These are phyloP conservation scores for Pleoardoris graminearum DNA, from an alignment of 2,329 filamentous ascomycete species.

Conservation along the genomic window DNA sequence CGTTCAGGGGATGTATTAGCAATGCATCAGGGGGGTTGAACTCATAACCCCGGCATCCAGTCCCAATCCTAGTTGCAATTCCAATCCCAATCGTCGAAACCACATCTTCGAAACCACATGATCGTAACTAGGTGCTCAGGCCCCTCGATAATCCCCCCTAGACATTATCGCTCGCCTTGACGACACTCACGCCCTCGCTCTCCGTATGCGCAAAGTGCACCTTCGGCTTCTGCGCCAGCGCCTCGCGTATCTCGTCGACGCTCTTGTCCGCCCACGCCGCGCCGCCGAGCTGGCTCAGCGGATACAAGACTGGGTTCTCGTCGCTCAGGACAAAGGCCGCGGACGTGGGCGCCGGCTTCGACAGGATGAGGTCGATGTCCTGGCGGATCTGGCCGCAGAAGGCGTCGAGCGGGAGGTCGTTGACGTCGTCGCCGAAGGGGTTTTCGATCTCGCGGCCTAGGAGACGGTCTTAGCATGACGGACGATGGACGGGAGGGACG, in stretches of 20 bases:
- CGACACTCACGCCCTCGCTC: conserved; percentile 1
- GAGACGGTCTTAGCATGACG: no score
- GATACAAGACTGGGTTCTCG: conserved; percentile 59
- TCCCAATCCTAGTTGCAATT: no score
- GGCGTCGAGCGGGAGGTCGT: conserved; percentile 66
- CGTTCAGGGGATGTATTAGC: no score
- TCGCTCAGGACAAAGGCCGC: conserved; percentile 55
- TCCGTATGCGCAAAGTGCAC: conserved; percentile 5
- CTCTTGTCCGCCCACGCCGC: conserved; percentile 41
- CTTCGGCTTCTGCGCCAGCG: conserved; percentile 41
- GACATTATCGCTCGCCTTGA: conserved; percentile 1
- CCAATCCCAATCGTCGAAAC: no score
- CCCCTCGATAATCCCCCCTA: neutral
- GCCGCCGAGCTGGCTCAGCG: conserved; percentile 48
- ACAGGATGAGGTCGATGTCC: conserved; percentile 75
- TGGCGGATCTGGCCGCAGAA: conserved; percentile 74
- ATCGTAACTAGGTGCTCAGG: no score
- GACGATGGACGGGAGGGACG: no score
- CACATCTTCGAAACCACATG: no score
- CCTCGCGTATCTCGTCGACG: conserved; percentile 46
- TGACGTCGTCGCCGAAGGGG: conserved; percentile 81
- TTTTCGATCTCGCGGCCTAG: conserved; percentile 78
- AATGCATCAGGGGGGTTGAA: no score
- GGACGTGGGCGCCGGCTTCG: conserved; percentile 55
- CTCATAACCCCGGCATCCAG: no score